Base-by-base conservation (phyloP, 2,329 filamentous ascomycete species). In the Fusarium fracticaudum region DNA sequence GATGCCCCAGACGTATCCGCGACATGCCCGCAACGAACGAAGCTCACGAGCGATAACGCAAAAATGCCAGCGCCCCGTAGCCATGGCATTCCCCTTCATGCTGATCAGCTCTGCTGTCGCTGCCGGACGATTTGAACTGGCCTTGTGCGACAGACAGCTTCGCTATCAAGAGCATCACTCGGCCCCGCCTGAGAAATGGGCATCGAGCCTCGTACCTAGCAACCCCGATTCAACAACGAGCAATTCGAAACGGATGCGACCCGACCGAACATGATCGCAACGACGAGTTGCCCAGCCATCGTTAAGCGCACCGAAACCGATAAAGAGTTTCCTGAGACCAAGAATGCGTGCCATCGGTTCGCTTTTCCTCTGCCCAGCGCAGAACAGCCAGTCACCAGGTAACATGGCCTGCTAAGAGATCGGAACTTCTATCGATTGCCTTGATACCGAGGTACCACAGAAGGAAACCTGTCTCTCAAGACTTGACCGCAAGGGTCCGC, bases 261-360 rank as follows among this genome's bases (percentile, higher is more conserved):
- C 15, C 7, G 9, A 24, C 7, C 0, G 15, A 44, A 44, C 5
- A 13, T 18, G 17, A 26, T 9, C 11, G 11, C n/a, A 20, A 45
- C 43, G 17, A 20, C 17, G 0, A 45, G 17, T 1, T 45, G 17
- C 17, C 11, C 0, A 45, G n/a, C 5, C 5, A 3, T 8, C 0
- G 11, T 26, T 3, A 3, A 1, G 11, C 24, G 43, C 5, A 26
- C 4, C 1, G 43, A 45, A 26, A 20, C 7, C 6, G 43, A 45
- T 6, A 24, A n/a, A 5, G 22, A n/a, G 22, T 2, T n/a, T 1
- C 2, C 14, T 1, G 13, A n/a, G 40, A 41, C 6, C 2, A 41
- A 41, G 13, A 41, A 15, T 13, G 22, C 8, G 8, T 44, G 43
- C 24, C 5, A 20, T 45, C 43, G 1, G 4, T 26, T 26, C 43